These are phyloP conservation scores for Schizophyllum amplum DNA, from an alignment of 1,284 basidiomycete genomes.

Conservation along the genomic window DNA sequence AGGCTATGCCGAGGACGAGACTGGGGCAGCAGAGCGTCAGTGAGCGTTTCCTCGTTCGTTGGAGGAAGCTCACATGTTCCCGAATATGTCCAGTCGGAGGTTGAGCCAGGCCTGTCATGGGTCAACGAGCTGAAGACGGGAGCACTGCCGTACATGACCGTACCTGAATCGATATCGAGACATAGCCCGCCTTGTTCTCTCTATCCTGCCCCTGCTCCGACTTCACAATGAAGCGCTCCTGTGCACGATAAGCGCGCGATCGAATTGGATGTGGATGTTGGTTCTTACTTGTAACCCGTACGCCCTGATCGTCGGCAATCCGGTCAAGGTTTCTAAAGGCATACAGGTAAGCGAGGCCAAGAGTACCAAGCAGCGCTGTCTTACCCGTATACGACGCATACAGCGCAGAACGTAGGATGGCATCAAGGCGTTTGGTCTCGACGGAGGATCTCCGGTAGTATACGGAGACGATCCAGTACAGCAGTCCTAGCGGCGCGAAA, in stretches of 20 bases:
- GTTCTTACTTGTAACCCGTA: too few species aligned
- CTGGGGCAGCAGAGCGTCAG: constrained; percentile 55
- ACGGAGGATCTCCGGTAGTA: constrained; percentile 53
- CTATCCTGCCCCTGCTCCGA: constrained; percentile 59
- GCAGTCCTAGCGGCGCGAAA: constrained; percentile 40
- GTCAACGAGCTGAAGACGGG: neutral
- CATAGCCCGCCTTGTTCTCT: constrained; percentile 74
- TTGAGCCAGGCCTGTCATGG: neutral
- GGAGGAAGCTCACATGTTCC: neutral
- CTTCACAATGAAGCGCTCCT: constrained; percentile 37
- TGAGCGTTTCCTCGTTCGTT: constrained; percentile 33
- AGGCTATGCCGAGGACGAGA: constrained; percentile 63
- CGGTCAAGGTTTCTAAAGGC: constrained; percentile 17
- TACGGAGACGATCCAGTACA: constrained; percentile 40
- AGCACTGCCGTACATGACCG: constrained; percentile 1
- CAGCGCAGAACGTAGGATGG: constrained; percentile 54
- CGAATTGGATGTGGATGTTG: too few species aligned
- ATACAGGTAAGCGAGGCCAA: neutral
- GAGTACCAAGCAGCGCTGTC: neutral
- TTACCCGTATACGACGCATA: constrained; percentile 46
- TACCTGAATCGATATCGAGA: constrained; percentile 48
- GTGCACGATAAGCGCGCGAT: too few species aligned
- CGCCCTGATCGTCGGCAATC: constrained; percentile 17
- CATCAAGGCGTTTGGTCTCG: constrained; percentile 65
- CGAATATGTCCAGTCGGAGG: neutral